Conservation (phyloP, 2,329 filamentous ascomycete species). For the Scolecobasidium constrictum region DNA sequence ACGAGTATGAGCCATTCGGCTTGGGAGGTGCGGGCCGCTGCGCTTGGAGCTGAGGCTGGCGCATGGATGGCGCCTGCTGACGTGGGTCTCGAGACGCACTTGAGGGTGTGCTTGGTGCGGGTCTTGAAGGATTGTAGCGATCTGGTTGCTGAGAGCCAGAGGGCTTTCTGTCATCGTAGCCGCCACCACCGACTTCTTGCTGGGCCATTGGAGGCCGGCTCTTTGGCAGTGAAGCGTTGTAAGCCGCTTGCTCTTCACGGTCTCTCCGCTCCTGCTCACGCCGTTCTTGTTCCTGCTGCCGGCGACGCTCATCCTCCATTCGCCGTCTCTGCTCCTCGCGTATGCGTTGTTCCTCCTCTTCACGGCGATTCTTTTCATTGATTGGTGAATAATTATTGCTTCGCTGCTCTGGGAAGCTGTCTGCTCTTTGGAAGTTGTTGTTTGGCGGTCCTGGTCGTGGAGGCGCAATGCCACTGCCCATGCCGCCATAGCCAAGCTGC, state of each 20-base stretch:
- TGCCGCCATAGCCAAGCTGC: constrained; percentile 34
- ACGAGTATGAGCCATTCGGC: constrained; percentile 19
- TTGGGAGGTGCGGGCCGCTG: constrained; percentile 73
- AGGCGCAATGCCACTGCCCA: constrained; percentile 36
- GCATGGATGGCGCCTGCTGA: constrained; percentile 3
- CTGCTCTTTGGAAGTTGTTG: constrained; percentile 29
- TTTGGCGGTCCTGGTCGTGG: constrained; percentile 35
- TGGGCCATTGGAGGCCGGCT: constrained; percentile 70
- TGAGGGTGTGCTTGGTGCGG: constrained; percentile 66
- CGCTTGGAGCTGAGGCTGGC: constrained; percentile 42
- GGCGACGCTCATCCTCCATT: constrained; percentile 27
- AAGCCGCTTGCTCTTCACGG: constrained; percentile 69
- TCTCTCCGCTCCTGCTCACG: constrained; percentile 34
- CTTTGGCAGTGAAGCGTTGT: constrained; percentile 82
- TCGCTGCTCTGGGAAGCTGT: constrained; percentile 22
- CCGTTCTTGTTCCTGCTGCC: constrained; percentile 24
- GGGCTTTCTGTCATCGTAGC: constrained; percentile 32
- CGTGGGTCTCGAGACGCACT: constrained; percentile 28
- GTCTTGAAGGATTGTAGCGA: constrained; percentile 76
- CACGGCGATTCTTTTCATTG: constrained; percentile 16
- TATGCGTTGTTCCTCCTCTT: constrained; percentile 27
- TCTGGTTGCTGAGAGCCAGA: constrained; percentile 37
- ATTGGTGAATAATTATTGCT: constrained; percentile 16
- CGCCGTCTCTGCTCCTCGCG: constrained; percentile 16
- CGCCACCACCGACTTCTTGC: constrained; percentile 71